Conservation (phyloP, 2,329 filamentous ascomycete species). For the Aspergillus melleus region DNA sequence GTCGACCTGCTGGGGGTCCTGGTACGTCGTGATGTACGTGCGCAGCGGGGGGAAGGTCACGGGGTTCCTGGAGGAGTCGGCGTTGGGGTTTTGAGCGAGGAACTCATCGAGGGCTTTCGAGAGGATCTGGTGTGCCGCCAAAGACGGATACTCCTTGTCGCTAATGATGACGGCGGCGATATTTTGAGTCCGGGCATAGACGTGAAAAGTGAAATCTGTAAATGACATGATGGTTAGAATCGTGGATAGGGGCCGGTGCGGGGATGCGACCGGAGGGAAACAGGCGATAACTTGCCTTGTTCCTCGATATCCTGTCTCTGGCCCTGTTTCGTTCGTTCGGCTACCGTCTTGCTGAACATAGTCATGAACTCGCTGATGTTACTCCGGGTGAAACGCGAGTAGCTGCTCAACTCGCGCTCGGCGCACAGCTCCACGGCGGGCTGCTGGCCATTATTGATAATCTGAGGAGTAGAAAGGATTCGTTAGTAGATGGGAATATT, state of each 20-base stretch:
- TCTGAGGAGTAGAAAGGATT: slow-evolving; percentile 48
- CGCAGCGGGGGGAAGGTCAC: slow-evolving; percentile 70
- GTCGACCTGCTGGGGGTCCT: slow-evolving; percentile 85
- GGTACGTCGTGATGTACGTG: slow-evolving; percentile 76
- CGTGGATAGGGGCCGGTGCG: neutral
- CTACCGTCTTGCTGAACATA: slow-evolving; percentile 82
- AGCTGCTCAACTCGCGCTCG: slow-evolving; percentile 74
- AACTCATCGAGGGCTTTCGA: slow-evolving; percentile 89
- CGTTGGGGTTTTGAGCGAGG: slow-evolving; percentile 68
- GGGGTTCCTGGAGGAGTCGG: slow-evolving; percentile 46
- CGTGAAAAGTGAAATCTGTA: slow-evolving; percentile 60
- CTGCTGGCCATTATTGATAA: slow-evolving; percentile 76
- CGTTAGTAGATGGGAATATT: neutral
- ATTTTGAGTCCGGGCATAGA: slow-evolving; percentile 69
- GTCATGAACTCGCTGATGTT: slow-evolving; percentile 72
- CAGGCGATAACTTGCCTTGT: slow-evolving; percentile 26
- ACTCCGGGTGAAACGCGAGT: slow-evolving; percentile 73
- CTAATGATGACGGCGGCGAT: slow-evolving; percentile 76
- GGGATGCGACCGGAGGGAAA: neutral
- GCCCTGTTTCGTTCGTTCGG: slow-evolving; percentile 78
- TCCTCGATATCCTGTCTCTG: slow-evolving; percentile 78
- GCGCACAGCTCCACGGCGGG: slow-evolving; percentile 74
- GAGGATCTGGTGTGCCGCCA: slow-evolving; percentile 83
- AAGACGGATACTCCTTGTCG: slow-evolving; percentile 70
- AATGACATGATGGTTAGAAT: neutral